Conservation (phyloP, 202 grass and related monocot species). For the Schoenoplectus triqueter region DNA sequence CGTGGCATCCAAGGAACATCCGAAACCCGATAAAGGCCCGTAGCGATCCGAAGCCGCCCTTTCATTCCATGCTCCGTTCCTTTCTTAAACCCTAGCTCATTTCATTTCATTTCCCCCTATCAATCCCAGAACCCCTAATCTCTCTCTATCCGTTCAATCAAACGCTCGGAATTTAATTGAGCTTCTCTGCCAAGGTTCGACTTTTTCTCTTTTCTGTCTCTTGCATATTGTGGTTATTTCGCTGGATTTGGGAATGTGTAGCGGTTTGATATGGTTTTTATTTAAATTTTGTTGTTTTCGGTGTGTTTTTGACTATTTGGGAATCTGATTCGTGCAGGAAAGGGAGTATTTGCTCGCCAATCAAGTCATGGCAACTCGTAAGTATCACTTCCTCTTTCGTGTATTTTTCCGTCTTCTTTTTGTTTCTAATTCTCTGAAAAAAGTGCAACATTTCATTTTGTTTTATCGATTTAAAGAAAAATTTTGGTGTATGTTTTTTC, state of each 20-base stretch:
- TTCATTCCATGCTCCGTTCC: background rate
- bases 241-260: background rate
- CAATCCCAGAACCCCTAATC: background rate
- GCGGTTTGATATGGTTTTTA: background rate
- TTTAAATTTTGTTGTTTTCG: background rate
- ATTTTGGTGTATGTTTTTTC: background rate
- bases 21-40: slow-evolving; percentile 19
- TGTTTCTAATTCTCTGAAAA: background rate
- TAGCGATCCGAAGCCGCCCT: background rate
- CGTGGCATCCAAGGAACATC: slow-evolving; percentile 29
- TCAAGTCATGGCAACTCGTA: slow-evolving; percentile 73
- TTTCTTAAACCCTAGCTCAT: slow-evolving; percentile 28
- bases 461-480: too few species aligned
- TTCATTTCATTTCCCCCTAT: background rate
- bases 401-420: background rate
- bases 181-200: background rate
- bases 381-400: slow-evolving; percentile 21
- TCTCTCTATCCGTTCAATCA: background rate
- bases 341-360: slow-evolving; percentile 9
- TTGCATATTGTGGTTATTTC: background rate
- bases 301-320: slow-evolving; percentile 12
- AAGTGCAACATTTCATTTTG: background rate
- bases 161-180: background rate
- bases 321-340: slow-evolving; percentile 52
- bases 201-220: background rate